phyloP scores from a whole-genome alignment of 768 basidiomycete species.

The Agrocybe chaxingu region DNA sequence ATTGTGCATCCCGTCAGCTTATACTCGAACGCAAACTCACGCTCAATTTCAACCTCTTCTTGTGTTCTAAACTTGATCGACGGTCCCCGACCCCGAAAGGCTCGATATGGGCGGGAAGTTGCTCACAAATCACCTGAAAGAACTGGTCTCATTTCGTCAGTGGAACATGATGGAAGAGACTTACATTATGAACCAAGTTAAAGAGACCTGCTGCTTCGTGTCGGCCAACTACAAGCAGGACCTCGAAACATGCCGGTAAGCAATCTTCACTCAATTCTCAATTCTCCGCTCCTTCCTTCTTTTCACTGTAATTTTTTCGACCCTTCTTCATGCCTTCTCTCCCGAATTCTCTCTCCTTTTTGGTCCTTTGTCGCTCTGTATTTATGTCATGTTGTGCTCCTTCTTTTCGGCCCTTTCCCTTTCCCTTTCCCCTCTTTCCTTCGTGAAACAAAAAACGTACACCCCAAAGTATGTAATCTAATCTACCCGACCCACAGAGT shows the following conservation, averaged over 20 bases:
- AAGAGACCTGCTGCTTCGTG: conserved; percentile 89
- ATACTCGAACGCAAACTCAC: background rate
- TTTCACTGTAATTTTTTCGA: background rate
- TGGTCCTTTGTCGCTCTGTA: too few relatives aligned
- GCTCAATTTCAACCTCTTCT: conserved; percentile 2
- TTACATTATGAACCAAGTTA: conserved; percentile 88
- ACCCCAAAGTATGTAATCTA: background rate
- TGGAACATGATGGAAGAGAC: conserved; percentile 99
- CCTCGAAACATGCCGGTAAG: conserved; percentile 77
- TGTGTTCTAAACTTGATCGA: conserved; percentile 6
- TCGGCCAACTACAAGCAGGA: conserved; percentile 69
- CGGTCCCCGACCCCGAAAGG: conserved; percentile 35
- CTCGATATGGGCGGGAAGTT: conserved; percentile 96
- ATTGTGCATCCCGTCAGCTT: too few relatives aligned
- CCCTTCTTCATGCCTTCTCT: too few relatives aligned
- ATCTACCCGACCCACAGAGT: conserved; percentile 32
- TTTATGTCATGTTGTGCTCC: background rate
- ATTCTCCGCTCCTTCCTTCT: conserved; percentile 4
- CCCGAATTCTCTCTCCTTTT: too few relatives aligned
- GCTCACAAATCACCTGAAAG: conserved; percentile 92
- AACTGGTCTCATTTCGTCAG: conserved; percentile 90
- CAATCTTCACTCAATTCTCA: conserved; percentile 9
- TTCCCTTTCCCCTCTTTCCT: conserved; percentile 1
- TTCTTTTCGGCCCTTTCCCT: background rate
- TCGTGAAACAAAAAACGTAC: conserved; percentile 5